These are phyloP conservation scores for Drechslerella coelobrocha DNA, from an alignment of 2,329 filamentous ascomycete genomes.

Conservation along the genomic window DNA sequence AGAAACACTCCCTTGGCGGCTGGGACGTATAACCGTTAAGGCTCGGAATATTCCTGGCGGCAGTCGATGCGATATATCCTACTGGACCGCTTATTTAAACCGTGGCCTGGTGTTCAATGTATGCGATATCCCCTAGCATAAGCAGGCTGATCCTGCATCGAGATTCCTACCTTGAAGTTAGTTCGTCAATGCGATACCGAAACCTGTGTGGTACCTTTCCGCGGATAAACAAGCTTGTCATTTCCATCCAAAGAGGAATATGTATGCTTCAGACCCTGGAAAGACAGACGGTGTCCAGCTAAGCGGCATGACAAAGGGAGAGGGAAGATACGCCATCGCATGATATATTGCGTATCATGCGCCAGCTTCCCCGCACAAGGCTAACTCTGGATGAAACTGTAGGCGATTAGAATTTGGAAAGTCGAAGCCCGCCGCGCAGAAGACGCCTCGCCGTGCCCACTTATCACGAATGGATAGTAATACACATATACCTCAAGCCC, in stretches of 20 bases:
- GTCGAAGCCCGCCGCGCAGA: constrained; percentile 34
- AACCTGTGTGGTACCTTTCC: neutral
- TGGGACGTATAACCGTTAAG: too few species aligned
- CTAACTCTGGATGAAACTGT: constrained; percentile 18
- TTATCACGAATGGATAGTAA: too few species aligned
- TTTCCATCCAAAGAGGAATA: neutral
- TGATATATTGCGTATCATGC: neutral
- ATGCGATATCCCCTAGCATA: neutral
- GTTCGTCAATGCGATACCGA: neutral
- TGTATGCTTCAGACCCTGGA: too few species aligned
- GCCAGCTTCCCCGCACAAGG: constrained; percentile 7
- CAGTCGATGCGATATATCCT: neutral
- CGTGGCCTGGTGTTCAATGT: neutral
- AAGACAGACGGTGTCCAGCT: too few species aligned
- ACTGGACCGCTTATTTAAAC: neutral
- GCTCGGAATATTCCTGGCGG: neutral
- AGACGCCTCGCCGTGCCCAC: too few species aligned
- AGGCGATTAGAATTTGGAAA: constrained; percentile 33
- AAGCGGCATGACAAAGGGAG: too few species aligned
- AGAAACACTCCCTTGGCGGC: too few species aligned
- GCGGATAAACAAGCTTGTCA: neutral
- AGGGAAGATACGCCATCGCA: neutral
- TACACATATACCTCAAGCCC: too few species aligned
- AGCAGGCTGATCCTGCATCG: neutral
- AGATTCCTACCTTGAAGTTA: neutral